Evolutionary conservation across 495 filamentous ascomycete genomes (phyloP).

Genomic region (Echria macrotheca): DNA sequence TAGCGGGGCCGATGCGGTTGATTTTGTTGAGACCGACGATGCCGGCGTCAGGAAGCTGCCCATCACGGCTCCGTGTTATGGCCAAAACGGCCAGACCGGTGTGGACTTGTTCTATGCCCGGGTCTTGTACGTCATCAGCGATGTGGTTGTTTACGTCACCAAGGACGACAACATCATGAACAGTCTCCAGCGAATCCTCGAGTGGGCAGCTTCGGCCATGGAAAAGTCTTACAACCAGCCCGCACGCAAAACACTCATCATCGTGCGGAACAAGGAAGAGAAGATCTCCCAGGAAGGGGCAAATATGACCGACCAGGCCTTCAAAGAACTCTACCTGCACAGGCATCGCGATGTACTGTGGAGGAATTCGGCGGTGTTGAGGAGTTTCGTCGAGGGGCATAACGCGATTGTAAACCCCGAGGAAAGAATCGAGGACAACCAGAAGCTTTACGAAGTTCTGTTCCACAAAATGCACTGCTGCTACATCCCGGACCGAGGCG

Average conservation of each 20-base stretch:
- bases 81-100: not conserved
- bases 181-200: conserved; percentile 2
- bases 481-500: conserved; percentile 2
- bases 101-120: conserved; percentile 7
- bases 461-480: conserved; percentile 6
- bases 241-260: conserved; percentile 5
- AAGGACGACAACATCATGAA: conserved; percentile 5
- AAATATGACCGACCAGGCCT: not conserved
- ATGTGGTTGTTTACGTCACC: conserved; percentile 6
- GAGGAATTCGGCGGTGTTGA: not conserved
- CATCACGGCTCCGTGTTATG: conserved; percentile 1
- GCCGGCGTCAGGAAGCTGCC: not conserved
- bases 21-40: not conserved
- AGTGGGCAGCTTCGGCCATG: conserved; percentile 5
- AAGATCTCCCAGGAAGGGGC: not conserved
- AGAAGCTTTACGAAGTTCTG: not conserved
- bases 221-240: conserved; percentile 8
- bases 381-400: not conserved
- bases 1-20: not conserved
- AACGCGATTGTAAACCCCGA: not conserved
- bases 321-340: not conserved
- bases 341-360: not conserved
- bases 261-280: conserved; percentile 1
- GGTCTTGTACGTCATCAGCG: conserved; percentile 5
- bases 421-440: not conserved